phyloP scores from a whole-genome alignment of 2,329 filamentous ascomycete species.

The Ceratocystis alfenasii region DNA sequence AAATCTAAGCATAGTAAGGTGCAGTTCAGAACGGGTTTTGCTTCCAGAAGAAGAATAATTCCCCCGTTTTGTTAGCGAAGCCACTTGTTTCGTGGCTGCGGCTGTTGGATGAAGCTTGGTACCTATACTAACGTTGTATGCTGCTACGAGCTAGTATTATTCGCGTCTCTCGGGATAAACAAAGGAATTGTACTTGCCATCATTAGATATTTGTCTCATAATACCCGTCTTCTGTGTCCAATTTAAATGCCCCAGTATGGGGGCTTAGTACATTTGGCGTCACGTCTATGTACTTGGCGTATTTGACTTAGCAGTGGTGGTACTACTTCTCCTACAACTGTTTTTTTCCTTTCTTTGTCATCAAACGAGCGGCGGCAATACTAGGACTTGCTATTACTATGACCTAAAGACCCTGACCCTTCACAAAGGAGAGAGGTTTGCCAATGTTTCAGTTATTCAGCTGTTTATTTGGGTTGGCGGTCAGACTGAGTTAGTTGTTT shows the following conservation, averaged over 20 bases:
- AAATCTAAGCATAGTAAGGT: background rate
- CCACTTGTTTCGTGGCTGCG: background rate
- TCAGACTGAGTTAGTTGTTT: too few relatives aligned
- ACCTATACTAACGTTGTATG: too few relatives aligned
- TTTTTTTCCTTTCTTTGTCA: too few relatives aligned
- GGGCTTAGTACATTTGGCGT: background rate
- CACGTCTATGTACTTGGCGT: background rate
- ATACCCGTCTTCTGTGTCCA: background rate
- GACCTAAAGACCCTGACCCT: too few relatives aligned
- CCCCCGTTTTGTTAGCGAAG: background rate
- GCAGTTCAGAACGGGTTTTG: background rate
- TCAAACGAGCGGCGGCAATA: too few relatives aligned
- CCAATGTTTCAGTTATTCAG: too few relatives aligned
- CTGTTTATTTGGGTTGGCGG: too few relatives aligned
- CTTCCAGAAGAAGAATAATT: constrained; percentile 2
- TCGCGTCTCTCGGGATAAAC: too few relatives aligned
- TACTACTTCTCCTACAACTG: too few relatives aligned
- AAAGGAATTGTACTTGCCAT: background rate
- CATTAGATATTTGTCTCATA: background rate
- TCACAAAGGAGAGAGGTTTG: too few relatives aligned
- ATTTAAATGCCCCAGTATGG: background rate
- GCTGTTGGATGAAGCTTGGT: background rate
- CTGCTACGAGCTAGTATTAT: background rate
- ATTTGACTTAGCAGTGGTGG: background rate
- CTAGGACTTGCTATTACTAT: too few relatives aligned